Evolutionary conservation across 176 grass and related monocot species (phyloP).

Genomic region (Zoysia pacifica): DNA sequence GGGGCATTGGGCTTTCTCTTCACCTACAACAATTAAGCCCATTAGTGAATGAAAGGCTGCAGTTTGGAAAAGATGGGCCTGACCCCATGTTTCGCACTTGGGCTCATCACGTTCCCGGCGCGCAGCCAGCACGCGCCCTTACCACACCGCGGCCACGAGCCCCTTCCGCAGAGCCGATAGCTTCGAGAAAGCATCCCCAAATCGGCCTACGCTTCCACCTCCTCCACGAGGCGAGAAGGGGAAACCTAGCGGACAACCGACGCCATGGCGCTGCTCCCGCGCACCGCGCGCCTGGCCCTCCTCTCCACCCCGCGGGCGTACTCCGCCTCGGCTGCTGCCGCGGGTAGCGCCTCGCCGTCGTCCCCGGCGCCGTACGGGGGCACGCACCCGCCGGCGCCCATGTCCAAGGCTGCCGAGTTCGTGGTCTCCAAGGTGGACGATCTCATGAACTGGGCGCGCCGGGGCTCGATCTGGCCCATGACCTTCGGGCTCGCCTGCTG

Average conservation of each 20-base stretch:
- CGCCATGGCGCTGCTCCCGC: not conserved
- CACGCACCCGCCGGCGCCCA: slow-evolving; percentile 42
- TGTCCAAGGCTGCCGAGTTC: slow-evolving; percentile 81
- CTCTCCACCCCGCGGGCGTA: no score
- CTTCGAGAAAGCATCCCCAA: slow-evolving; percentile 30
- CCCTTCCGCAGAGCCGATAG: not conserved
- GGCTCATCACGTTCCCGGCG: slow-evolving; percentile 13
- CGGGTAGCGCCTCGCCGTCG: not conserved
- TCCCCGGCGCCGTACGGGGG: slow-evolving; percentile 42
- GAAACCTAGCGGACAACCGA: slow-evolving; percentile 36
- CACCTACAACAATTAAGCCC: not conserved
- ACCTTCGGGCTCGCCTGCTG: slow-evolving; percentile 94
- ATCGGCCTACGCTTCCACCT: slow-evolving; percentile 32
- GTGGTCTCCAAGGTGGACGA: slow-evolving; percentile 90
- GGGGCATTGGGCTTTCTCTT: no score
- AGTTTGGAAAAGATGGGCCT: not conserved
- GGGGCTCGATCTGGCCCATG: slow-evolving; percentile 93
- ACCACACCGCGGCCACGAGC: not conserved
- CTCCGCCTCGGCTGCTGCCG: slow-evolving; percentile 1
- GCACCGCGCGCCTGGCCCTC: slow-evolving; percentile 12
- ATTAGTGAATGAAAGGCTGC: no score
- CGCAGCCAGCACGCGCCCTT: slow-evolving; percentile 14
- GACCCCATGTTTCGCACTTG: not conserved
- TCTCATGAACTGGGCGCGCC: slow-evolving; percentile 89
- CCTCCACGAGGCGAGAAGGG: slow-evolving; percentile 20